Evolutionary conservation across 2,329 filamentous ascomycete genomes (phyloP).

Genomic region (Cadophora sp.): DNA sequence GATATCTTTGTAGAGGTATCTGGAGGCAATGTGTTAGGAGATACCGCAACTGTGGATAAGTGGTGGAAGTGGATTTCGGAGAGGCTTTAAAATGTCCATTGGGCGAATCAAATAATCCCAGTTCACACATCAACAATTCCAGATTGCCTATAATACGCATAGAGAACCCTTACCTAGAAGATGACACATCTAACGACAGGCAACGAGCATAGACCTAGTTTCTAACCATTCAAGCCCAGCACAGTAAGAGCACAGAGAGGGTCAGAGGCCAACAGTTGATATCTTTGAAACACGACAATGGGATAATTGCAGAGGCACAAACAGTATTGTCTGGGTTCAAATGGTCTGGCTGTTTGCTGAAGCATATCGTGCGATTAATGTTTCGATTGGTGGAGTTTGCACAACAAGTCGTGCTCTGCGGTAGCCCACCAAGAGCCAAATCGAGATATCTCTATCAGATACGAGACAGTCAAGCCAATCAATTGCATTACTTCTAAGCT

Average conservation of each 20-base stretch:
- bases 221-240: too few relatives aligned
- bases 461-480: background rate
- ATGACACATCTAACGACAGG: background rate
- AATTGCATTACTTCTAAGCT: slow-evolving; percentile 10
- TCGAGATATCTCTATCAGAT: background rate
- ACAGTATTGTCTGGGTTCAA: too few relatives aligned
- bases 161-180: background rate
- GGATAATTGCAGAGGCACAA: too few relatives aligned
- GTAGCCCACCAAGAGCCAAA: background rate
- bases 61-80: slow-evolving; percentile 94
- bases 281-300: too few relatives aligned
- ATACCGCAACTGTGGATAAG: slow-evolving; percentile 74
- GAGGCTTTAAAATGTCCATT: slow-evolving; percentile 60
- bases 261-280: too few relatives aligned
- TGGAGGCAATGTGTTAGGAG: slow-evolving; percentile 73
- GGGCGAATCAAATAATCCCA: background rate
- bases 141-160: background rate
- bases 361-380: too few relatives aligned
- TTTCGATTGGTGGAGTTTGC: too few relatives aligned
- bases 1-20: slow-evolving; percentile 79
- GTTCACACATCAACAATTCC: background rate
- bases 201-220: too few relatives aligned
- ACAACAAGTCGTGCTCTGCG: too few relatives aligned
- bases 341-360: too few relatives aligned
- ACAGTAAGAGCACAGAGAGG: too few relatives aligned